A percentile compares a stretch with the other conserved stretches of the same genome.
Evolutionary conservation across 2,329 filamentous ascomycete species (phyloP).

Genomic region (Trichophyton verrucosum): DNA sequence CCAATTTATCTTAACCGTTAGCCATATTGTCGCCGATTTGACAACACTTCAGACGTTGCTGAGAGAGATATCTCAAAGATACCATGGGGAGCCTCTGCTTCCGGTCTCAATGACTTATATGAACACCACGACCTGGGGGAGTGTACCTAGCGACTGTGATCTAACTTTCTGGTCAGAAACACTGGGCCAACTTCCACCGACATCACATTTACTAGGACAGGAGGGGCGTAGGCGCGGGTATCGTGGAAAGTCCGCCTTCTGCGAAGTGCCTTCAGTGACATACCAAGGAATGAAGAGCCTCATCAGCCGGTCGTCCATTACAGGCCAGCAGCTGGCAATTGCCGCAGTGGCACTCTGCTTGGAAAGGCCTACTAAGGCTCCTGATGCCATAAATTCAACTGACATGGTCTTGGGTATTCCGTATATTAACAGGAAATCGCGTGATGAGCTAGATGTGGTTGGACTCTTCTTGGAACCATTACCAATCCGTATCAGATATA

Average conservation of each 20-base stretch:
- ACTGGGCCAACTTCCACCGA: neutral
- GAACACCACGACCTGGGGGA: constrained; percentile 8
- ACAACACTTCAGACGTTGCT: constrained; percentile 21
- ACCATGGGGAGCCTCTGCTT: constrained; percentile 9
- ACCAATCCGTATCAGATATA: constrained; percentile 16
- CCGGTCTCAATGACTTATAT: constrained; percentile 6
- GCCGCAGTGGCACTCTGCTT: constrained; percentile 12
- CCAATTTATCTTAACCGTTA: constrained; percentile 17
- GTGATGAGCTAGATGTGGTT: constrained; percentile 16
- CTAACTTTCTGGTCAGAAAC: constrained; percentile 1
- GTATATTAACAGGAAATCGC: constrained; percentile 18
- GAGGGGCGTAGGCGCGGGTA: neutral
- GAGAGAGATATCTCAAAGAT: constrained; percentile 17
- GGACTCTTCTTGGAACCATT: constrained; percentile 23
- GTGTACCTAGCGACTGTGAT: neutral
- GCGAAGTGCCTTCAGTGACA: neutral
- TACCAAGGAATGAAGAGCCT: neutral
- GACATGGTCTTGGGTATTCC: constrained; percentile 21
- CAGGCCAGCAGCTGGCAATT: constrained; percentile 18
- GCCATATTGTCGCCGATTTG: constrained; percentile 26
- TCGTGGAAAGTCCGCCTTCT: neutral
- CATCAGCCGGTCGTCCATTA: constrained; percentile 1
- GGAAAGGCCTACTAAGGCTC: neutral
- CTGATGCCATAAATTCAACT: neutral
- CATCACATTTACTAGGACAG: neutral